Base-by-base conservation (phyloP, 495 filamentous ascomycete genomes). In the Talaromyces nanjingensis region DNA sequence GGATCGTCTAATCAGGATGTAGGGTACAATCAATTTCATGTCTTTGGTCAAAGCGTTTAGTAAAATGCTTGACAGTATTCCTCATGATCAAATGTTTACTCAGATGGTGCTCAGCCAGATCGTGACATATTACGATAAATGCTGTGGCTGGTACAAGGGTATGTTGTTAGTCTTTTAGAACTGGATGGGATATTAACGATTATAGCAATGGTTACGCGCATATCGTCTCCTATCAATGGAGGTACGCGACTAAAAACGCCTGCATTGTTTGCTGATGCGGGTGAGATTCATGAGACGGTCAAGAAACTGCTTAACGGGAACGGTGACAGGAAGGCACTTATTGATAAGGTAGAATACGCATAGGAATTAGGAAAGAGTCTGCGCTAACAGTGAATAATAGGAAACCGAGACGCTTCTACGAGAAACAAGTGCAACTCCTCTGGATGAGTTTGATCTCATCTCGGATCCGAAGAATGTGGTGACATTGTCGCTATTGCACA, bases 61-160 rank as follows among this genome's bases (percentile, higher is more conserved):
- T 76, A 88, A 87, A 66, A 92, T 99, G 90, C 81, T 99, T 31
- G 92, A 92, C 60, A 94, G 88, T 37, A 92, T 99, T 64, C 96
- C 94, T 11, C 96, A 96, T 68, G 94, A 99, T 71, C 91, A 96
- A 74, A 89, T 91, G n/a, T 92, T 98, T 45, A 93, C 89, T 22
- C 86, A 92, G 66, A 82, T 97, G 34, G 88, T 98, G 64, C 91
- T 98, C 65, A 87, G 86, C 3, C 90, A 98, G 72, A 91, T 99
- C 79, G 80, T 88, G 57, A 87, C 89, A 8, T 98, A 96, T 70
- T 96, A 92, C 64, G 91, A 96, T 65, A 88, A 91, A 67, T 99
- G 96, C 71, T 89, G 84, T 70, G 86, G 85, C 37, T 98, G 91
- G 92, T 97, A 90, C 67, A 93, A 91, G 76, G 83, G 84, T 86